Evolutionary conservation across 805 yeast genomes (phyloP).

Genomic region (Candida nonsorbophila): DNA sequence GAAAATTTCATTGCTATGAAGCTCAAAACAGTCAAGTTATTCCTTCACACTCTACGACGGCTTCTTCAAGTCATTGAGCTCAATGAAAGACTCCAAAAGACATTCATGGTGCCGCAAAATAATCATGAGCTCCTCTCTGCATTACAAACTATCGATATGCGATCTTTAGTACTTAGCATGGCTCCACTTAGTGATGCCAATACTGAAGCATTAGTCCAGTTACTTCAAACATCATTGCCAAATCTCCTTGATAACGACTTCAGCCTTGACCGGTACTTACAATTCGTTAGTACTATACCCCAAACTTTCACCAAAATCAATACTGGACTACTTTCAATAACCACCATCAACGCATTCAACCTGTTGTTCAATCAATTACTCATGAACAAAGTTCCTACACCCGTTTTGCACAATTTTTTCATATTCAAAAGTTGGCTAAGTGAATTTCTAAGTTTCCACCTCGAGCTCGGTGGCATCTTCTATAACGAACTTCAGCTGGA

Average conservation of each 20-base stretch:
- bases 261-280: too few relatives aligned
- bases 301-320: too few relatives aligned
- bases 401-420: conserved; percentile 81
- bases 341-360: too few relatives aligned
- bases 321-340: too few relatives aligned
- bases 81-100: too few relatives aligned
- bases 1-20: conserved; percentile 46
- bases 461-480: conserved; percentile 56
- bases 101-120: conserved; percentile 48
- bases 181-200: conserved; percentile 42
- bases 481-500: too few relatives aligned
- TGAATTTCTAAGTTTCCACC: conserved; percentile 64
- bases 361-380: too few relatives aligned
- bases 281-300: too few relatives aligned
- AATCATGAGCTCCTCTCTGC: conserved; percentile 42
- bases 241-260: too few relatives aligned
- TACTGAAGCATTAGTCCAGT: conserved; percentile 10
- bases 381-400: too few relatives aligned
- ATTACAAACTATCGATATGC: conserved; percentile 37
- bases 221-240: too few relatives aligned
- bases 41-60: conserved; percentile 48
- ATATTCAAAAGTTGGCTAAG: conserved; percentile 69
- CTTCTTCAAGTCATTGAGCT: conserved; percentile 49
- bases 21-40: conserved; percentile 47
- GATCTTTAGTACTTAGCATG: conserved; percentile 49